Evolutionary conservation across 108 stramenopile genomes (phyloP).

Genomic region (Schizochytrium sp.): DNA sequence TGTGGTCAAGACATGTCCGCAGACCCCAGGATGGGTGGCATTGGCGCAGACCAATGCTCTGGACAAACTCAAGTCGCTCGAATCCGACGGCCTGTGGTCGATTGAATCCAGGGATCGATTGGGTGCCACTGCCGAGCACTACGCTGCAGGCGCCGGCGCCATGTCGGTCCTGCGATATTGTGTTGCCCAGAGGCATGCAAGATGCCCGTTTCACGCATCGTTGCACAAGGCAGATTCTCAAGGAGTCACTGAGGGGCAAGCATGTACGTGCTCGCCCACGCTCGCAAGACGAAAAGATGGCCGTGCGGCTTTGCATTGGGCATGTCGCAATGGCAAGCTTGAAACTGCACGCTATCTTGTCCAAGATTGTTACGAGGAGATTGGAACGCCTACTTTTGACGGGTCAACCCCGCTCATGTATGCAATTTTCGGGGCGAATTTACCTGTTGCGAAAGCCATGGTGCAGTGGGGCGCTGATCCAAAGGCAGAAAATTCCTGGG

Average conservation of each 20-base stretch:
- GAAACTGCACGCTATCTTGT: background rate
- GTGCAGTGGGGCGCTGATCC: background rate
- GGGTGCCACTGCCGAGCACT: background rate
- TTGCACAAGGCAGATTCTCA: background rate
- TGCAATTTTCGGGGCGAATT: background rate
- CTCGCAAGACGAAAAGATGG: background rate
- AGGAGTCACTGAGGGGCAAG: background rate
- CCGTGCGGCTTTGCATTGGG: background rate
- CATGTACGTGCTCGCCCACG: background rate
- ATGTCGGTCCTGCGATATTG: background rate
- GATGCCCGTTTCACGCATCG: background rate
- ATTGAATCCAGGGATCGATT: background rate
- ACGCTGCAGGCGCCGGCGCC: background rate
- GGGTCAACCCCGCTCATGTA: constrained; percentile 3
- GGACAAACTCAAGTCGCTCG: background rate
- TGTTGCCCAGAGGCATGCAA: background rate
- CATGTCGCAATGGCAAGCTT: background rate
- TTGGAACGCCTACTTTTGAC: background rate
- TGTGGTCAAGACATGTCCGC: background rate
- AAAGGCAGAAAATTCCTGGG: background rate
- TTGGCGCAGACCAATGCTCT: background rate
- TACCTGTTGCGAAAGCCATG: background rate
- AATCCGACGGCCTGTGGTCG: background rate
- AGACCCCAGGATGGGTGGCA: background rate
- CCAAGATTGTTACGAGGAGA: background rate